Evolutionary conservation across 2,329 filamentous ascomycete species (phyloP), one percentile per base, ranked within the genome.

Genomic region (Aspergillus thermomutatus): DNA sequence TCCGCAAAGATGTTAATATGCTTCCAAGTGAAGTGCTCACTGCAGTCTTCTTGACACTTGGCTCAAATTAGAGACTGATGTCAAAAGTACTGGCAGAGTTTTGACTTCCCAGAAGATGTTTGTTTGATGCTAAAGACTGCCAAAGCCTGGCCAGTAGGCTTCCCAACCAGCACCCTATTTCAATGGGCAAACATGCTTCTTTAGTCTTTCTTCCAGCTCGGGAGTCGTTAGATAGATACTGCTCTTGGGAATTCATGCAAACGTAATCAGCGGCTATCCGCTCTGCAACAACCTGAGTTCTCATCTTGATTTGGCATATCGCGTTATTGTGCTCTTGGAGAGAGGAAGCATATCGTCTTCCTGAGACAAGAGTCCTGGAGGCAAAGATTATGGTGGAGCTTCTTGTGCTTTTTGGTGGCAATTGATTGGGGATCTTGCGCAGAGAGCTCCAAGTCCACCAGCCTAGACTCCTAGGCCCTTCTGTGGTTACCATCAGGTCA

Each of bases 251-350:
- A 25, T 50, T 55, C 62, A 63, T 68, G 63, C 70, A 72, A 71
- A 72, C 68, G 69, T 68, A 66, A 52, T 58, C 61, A 57, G 68
- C 63, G 53, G 66, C 60, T 63, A 59, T 59, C 69, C 59, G 62
- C 61, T 59, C 52, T 53, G 49, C 53, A 50, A 56, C 53, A 52
- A 48, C 40, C 50, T 43, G 50, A 43, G 25, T 27, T 23, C 23
- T 55, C 31, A 46, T 49, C 28, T 34, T 40, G 47, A 26, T 41
- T 49, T 60, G 40, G 52, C 10, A 47, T 37, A 45, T 58, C 55
- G 23, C 51, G 28, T 50, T 49, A 46, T 26, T 26, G 23, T 27
- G 49, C 43, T 52, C 28, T 48, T 40, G 34, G 23, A 21, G 19
- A 37, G 49, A 41, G 19, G 31, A 57, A 47, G 26, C n/a, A 48